Conservation (phyloP, 768 basidiomycete species). For the Leccinum disarticulatum region DNA sequence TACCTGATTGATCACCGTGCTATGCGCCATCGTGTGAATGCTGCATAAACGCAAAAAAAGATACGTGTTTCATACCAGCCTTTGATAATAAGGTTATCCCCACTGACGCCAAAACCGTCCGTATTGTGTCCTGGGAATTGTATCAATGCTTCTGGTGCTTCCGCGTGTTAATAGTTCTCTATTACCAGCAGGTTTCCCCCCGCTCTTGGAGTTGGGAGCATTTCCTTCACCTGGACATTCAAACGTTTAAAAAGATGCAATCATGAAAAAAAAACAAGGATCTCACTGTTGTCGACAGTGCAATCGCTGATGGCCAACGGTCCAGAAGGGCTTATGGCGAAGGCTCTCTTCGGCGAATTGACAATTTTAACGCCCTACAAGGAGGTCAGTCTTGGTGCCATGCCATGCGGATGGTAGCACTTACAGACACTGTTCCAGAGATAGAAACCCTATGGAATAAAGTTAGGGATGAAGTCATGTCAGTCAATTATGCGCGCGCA, state of each 20-base stretch:
- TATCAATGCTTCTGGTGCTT: neutral
- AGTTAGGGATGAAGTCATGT: neutral
- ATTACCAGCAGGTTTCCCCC: slow-evolving; percentile 47
- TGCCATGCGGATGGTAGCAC: neutral
- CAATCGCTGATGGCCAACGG: slow-evolving; percentile 43
- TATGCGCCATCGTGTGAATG: slow-evolving; percentile 4
- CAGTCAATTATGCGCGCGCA: slow-evolving; percentile 14
- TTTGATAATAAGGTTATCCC: slow-evolving; percentile 36
- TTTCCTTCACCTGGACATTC: slow-evolving; percentile 48
- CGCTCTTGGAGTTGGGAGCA: slow-evolving; percentile 49
- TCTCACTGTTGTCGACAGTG: slow-evolving; percentile 57
- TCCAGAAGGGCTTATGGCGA: slow-evolving; percentile 31
- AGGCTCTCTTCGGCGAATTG: slow-evolving; percentile 40
- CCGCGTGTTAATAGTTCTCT: neutral
- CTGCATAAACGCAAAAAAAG: neutral
- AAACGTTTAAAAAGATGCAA: neutral
- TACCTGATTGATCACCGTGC: slow-evolving; percentile 30
- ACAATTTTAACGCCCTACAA: slow-evolving; percentile 36
- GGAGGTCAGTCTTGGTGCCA: neutral
- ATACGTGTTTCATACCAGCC: slow-evolving; percentile 13
- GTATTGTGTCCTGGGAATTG: slow-evolving; percentile 43
- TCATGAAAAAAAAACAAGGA: neutral
- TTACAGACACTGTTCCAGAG: slow-evolving; percentile 38
- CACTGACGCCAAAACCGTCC: slow-evolving; percentile 48
- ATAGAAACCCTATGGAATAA: slow-evolving; percentile 34